Percentiles rank a stretch among this genome's conserved stretches.
phyloP scores from a whole-genome alignment of 2,329 filamentous ascomycete genomes.

The Arthrobotrys sinensis region DNA sequence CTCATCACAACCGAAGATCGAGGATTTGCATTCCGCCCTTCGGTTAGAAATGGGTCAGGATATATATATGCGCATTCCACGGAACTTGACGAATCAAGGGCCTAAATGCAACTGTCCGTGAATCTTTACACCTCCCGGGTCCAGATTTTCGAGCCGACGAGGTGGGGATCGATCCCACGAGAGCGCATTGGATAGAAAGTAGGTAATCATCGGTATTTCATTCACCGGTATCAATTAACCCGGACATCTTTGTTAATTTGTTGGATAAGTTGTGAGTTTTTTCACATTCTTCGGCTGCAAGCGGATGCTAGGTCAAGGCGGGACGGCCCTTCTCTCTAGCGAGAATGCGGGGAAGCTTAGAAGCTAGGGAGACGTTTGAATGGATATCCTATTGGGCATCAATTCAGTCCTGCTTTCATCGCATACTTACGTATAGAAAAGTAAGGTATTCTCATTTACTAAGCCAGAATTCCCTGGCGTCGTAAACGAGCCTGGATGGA shows the following conservation, averaged over 20 bases:
- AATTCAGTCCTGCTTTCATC: not conserved
- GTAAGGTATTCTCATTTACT: too few species aligned
- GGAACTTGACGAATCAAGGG: not conserved
- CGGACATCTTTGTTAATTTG: too few species aligned
- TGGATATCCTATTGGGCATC: not conserved
- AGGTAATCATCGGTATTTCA: too few species aligned
- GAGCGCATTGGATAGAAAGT: too few species aligned
- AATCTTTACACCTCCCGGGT: too few species aligned
- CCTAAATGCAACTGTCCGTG: not conserved
- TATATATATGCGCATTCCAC: not conserved
- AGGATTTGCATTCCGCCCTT: not conserved
- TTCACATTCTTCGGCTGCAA: slow-evolving; percentile 13
- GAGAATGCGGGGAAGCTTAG: slow-evolving; percentile 3
- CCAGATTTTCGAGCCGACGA: not conserved
- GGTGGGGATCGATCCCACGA: not conserved
- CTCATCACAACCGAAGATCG: too few species aligned
- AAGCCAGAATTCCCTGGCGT: too few species aligned
- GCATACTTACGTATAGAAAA: too few species aligned
- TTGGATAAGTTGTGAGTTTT: not conserved
- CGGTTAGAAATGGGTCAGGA: not conserved
- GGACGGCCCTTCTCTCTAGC: slow-evolving; percentile 15
- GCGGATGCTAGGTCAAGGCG: slow-evolving; percentile 10
- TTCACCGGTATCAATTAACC: too few species aligned
- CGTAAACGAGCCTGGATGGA: too few species aligned
- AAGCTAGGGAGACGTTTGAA: not conserved